Base-by-base conservation (phyloP, 768 basidiomycete genomes). In the Mycena polygramma region DNA sequence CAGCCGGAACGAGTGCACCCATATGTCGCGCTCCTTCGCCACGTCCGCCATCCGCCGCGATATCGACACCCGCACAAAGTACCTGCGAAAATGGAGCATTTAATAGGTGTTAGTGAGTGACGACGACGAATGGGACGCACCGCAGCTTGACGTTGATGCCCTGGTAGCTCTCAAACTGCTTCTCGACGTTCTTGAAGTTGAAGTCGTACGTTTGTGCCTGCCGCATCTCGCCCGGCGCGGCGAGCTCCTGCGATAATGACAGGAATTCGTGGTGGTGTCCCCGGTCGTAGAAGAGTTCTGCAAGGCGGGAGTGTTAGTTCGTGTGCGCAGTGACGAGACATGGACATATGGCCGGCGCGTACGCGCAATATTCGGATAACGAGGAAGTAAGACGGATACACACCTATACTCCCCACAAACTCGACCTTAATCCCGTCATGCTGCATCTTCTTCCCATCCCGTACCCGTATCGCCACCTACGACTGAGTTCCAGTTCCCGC, bases 1-100 rank as follows among this genome's bases (percentile, higher is more conserved):
- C 95, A 98, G 98, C 45, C 97, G 93, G 85, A 93, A 99, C 5
- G 94, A 97, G 80, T 99, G 97, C 5, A 99, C 97, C 97, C 97
- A 99, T 22, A 98, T 78, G 71, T 99, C 98, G 78, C 87, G 92
- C 82, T 99, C 98, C 81, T 97, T 97, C 55, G 88, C 83, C 7
- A 97, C 95, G 75, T 98, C 97, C 20, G 96, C 96, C 87, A 98
- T 94, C 75, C 97, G 84, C 58, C 97, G 87, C 13, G 96, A 94
- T 67, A 99, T 92, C 4, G 94, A 92, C 4, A 98, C 94, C 43
- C 97, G 93, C 22, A 98, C 81, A 78, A 96, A 95, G 81, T 99
- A 99, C 74, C 97, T 99, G 76, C 15, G 35, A 15, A 30, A 6
- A 30, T 30, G 6, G 3, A 30, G 30, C 30, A 30, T 3, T 30